Evolutionary conservation across 768 basidiomycete genomes (phyloP).

Genomic region (Mycena galericulata): DNA sequence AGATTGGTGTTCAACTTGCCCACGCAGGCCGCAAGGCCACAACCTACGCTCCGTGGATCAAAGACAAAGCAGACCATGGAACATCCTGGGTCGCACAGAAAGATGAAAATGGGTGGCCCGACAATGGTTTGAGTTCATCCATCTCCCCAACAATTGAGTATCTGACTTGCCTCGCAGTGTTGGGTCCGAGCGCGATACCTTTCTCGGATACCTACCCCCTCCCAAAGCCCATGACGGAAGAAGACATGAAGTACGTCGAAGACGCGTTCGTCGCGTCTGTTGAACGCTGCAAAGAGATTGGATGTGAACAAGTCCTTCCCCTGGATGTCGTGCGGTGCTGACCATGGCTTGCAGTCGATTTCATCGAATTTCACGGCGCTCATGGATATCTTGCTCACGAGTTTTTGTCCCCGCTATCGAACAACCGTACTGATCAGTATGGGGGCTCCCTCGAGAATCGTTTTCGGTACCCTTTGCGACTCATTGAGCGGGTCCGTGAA

Average conservation of each 20-base stretch:
- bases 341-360: conserved; percentile 60
- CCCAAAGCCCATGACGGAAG: conserved; percentile 70
- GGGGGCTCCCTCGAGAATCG: conserved; percentile 84
- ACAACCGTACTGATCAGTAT: conserved; percentile 75
- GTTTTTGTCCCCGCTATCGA: conserved; percentile 83
- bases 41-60: conserved; percentile 77
- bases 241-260: conserved; percentile 67
- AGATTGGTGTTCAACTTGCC: conserved; percentile 83
- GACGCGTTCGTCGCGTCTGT: conserved; percentile 70
- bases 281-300: conserved; percentile 66
- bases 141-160: not conserved
- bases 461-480: conserved; percentile 71
- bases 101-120: conserved; percentile 78
- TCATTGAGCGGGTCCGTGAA: conserved; percentile 64
- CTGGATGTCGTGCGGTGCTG: not conserved
- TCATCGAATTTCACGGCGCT: conserved; percentile 79
- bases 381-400: conserved; percentile 77
- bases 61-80: conserved; percentile 48
- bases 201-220: conserved; percentile 63
- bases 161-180: conserved; percentile 59
- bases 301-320: conserved; percentile 60
- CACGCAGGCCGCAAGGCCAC: conserved; percentile 83
- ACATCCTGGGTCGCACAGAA: conserved; percentile 51
- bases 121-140: conserved; percentile 56
- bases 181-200: conserved; percentile 68